These are phyloP conservation scores for Populus hybrid DNA, from an alignment of 441 rosid genomes.

Conservation along the genomic window DNA sequence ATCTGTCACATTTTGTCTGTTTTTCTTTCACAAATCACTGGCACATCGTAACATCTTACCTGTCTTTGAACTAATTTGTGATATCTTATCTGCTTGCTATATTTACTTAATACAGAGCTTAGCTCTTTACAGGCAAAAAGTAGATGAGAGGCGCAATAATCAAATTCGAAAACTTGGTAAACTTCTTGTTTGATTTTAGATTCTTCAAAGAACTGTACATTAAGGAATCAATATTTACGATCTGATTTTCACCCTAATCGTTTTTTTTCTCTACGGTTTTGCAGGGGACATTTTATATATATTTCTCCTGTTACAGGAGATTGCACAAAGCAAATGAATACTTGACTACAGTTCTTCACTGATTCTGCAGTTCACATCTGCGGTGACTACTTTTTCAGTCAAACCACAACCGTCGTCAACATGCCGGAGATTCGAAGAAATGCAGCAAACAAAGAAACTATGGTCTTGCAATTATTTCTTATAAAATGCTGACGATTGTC, in stretches of 20 bases:
- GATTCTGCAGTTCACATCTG: neutral
- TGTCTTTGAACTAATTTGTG: neutral
- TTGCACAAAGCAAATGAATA: neutral
- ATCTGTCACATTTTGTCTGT: neutral
- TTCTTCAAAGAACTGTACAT: neutral
- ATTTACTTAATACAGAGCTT: neutral
- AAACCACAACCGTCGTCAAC: neutral
- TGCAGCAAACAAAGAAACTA: neutral
- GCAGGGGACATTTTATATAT: neutral
- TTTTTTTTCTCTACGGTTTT: neutral
- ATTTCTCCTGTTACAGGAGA: neutral
- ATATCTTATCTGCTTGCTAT: neutral
- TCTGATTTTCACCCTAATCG: neutral
- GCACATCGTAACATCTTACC: neutral
- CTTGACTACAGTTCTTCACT: neutral
- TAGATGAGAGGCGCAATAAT: constrained; percentile 3
- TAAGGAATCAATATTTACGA: neutral
- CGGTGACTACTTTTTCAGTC: neutral
- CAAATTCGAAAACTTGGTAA: neutral
- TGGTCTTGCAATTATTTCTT: neutral
- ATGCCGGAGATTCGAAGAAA: neutral
- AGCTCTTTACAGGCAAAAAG: constrained; percentile 9
- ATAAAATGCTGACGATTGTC: neutral
- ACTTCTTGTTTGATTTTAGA: neutral
- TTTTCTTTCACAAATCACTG: neutral